These are phyloP conservation scores for Fusarium cyanostomum DNA, from an alignment of 2,329 filamentous ascomycete genomes.

Conservation along the genomic window DNA sequence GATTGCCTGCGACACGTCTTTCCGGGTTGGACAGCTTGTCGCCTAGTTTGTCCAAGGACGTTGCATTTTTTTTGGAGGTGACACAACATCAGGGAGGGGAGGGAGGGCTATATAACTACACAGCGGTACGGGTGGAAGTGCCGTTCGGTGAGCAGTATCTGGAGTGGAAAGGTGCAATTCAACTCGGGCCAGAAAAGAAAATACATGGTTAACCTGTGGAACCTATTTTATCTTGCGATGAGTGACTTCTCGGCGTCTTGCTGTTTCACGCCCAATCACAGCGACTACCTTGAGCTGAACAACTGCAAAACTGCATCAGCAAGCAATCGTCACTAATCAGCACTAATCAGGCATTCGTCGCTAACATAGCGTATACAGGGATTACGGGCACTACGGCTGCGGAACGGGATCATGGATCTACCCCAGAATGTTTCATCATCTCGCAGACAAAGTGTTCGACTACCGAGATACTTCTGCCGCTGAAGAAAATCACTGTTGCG, in stretches of 20 bases:
- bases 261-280: not conserved
- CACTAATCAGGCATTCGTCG: not conserved
- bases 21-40: not conserved
- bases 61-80: no score
- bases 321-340: not conserved
- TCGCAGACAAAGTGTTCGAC: not conserved
- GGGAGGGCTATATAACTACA: not conserved
- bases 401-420: conserved; percentile 6
- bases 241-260: not conserved
- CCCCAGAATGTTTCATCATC: conserved; percentile 8
- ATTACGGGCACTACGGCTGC: conserved; percentile 1
- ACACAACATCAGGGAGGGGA: not conserved
- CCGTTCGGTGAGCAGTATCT: not conserved
- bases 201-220: not conserved
- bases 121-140: not conserved
- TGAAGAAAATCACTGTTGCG: not conserved
- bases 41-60: not conserved
- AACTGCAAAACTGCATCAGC: not conserved
- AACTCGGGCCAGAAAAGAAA: not conserved
- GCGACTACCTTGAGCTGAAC: not conserved
- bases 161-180: not conserved
- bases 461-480: not conserved
- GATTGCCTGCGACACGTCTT: not conserved
- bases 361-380: not conserved
- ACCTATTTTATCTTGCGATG: not conserved